Percentiles rank a stretch among this genome's conserved stretches.
phyloP scores from a whole-genome alignment of 768 basidiomycete genomes.

The Mycena olivaceomarginata region DNA sequence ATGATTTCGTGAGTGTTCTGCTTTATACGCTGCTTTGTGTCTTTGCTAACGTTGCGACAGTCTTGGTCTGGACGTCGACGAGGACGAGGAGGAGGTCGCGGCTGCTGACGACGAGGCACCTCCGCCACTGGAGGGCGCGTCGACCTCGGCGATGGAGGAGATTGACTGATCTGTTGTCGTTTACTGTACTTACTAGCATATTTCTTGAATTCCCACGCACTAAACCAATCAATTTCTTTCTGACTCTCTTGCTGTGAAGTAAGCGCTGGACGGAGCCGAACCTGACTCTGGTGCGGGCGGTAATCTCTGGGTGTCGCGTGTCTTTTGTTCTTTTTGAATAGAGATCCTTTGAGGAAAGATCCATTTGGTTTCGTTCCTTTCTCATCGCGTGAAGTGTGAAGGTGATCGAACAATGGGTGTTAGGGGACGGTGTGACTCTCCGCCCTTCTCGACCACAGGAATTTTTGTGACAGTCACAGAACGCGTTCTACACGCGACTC shows the following conservation, averaged over 20 bases:
- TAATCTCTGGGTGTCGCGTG: too few species aligned
- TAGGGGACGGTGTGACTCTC: too few species aligned
- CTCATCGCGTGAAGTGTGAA: too few species aligned
- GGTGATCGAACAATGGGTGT: too few species aligned
- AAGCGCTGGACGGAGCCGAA: neutral
- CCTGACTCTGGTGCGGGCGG: too few species aligned
- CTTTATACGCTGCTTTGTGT: slow-evolving; percentile 13
- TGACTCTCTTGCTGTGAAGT: neutral
- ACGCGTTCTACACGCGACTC: neutral
- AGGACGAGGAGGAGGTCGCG: slow-evolving; percentile 76
- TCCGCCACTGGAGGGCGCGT: slow-evolving; percentile 73
- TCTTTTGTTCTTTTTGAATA: too few species aligned
- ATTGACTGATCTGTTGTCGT: slow-evolving; percentile 77
- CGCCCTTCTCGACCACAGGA: too few species aligned
- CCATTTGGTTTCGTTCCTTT: too few species aligned
- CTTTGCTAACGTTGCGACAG: slow-evolving; percentile 52
- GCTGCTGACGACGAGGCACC: slow-evolving; percentile 69
- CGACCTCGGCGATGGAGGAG: slow-evolving; percentile 96
- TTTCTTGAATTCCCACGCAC: slow-evolving; percentile 47
- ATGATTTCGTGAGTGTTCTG: slow-evolving; percentile 87
- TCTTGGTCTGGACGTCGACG: slow-evolving; percentile 92
- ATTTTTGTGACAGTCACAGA: neutral
- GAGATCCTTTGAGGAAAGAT: too few species aligned
- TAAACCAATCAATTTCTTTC: slow-evolving; percentile 24
- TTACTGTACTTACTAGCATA: slow-evolving; percentile 42